Base-by-base conservation (phyloP, 73 alveolate genomes). In the Paraurostyla sp. region DNA sequence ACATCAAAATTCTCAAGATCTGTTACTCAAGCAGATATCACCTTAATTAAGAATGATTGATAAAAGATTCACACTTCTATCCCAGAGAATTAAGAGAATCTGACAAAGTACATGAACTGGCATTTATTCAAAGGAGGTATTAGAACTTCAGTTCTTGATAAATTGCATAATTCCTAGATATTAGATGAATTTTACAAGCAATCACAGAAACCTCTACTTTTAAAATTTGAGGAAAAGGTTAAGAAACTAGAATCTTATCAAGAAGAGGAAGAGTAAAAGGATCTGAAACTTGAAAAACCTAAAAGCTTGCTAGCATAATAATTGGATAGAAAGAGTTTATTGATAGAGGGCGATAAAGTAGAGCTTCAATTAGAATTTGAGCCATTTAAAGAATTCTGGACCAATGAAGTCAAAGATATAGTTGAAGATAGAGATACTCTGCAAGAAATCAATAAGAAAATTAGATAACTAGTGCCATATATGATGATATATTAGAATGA, bases 391-490 rank as follows among this genome's bases (percentile, higher is more conserved):
- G 60, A 50, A 15, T 18, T 16, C 27, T 78, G 89, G 89, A 16
- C 80, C 4, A 20, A 49, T 38, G 92, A 88, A 41, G 83, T 50
- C n/a, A 30, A 54, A 33, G 9, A 48, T 0, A 58, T 45, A 32
- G 36, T 80, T 15, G 18, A 80, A 30, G 85, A 76, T 56, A 40
- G 60, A 33, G 62, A 52, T 48, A 11, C 29, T 29, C 48, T 88
- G 11, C 25, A 82, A 29, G 15, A 33, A 0, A 32, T 88, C 0
- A 20, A 48, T 20, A 49, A 88, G 27, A 49, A 41, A 46, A 33
- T 76, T 6, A 85, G 96, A 58, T 82, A 91, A 40, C 60, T 75
- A 32, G 92, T 68, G 7, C 81, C 80, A 32, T 71, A 75, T 52
- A 56, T 92, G 1, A 45, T 68, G 87, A 33, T 57, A 11, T 91